Conservation (phyloP, 1,284 basidiomycete species). For the Fomitopsis schrenkii region DNA sequence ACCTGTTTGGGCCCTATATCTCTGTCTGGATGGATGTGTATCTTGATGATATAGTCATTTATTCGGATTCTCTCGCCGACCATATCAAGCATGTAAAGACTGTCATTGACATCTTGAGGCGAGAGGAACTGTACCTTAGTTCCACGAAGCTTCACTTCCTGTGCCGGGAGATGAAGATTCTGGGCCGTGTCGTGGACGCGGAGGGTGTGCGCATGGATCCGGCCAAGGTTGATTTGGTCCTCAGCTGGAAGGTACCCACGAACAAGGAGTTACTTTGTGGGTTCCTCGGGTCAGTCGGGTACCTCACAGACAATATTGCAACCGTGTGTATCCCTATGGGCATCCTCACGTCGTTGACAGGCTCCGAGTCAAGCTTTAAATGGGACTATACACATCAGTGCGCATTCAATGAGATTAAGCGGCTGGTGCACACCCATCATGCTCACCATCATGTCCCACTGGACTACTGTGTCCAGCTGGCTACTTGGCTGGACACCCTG, state of each 20-base stretch:
- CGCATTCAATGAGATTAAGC: slow-evolving; percentile 23
- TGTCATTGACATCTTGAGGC: slow-evolving; percentile 11
- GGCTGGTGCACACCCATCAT: slow-evolving; percentile 12
- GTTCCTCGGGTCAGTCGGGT: slow-evolving; percentile 24
- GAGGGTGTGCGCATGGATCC: slow-evolving; percentile 27
- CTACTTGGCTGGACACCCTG: too few species aligned
- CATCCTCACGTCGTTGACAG: slow-evolving; percentile 11
- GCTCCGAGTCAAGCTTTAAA: slow-evolving; percentile 3
- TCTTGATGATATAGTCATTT: slow-evolving; percentile 27
- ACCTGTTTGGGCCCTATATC: slow-evolving; percentile 24
- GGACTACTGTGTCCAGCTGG: too few species aligned
- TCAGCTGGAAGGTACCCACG: slow-evolving; percentile 27
- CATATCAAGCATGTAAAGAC: slow-evolving; percentile 21
- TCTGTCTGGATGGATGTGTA: slow-evolving; percentile 13
- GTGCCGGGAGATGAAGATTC: slow-evolving; percentile 15
- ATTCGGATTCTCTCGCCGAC: slow-evolving; percentile 18
- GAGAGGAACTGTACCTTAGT: too few species aligned
- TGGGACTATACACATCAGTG: slow-evolving; percentile 21
- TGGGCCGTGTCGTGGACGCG: slow-evolving; percentile 26
- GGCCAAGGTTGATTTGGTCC: slow-evolving; percentile 24
- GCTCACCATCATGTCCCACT: slow-evolving; percentile 14
- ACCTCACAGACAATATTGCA: slow-evolving; percentile 15
- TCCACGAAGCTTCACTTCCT: slow-evolving; percentile 11
- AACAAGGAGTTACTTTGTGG: slow-evolving; percentile 11
- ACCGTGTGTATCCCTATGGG: slow-evolving; percentile 19